These are phyloP conservation scores for Pseudogymnoascus sp. DNA, from an alignment of 2,329 filamentous ascomycete species.

Conservation along the genomic window DNA sequence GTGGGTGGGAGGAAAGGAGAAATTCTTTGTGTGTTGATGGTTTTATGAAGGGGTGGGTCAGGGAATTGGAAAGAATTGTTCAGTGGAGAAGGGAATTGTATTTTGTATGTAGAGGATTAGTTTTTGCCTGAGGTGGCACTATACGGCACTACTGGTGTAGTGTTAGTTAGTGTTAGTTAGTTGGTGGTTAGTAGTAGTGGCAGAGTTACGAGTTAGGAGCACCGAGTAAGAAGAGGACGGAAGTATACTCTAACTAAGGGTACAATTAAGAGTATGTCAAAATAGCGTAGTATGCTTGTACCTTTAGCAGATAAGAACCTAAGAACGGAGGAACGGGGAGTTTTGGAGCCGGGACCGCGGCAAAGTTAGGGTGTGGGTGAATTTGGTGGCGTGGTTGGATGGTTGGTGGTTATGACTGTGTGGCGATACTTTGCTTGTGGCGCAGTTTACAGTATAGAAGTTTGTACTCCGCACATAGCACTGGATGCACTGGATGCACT, in stretches of 20 bases:
- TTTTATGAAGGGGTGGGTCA: conserved; percentile 3
- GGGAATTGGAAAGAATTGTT: conserved; percentile 7
- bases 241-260: neutral
- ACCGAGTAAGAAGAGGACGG: neutral
- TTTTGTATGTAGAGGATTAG: conserved; percentile 1
- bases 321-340: neutral
- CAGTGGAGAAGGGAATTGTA: conserved; percentile 7
- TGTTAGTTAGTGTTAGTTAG: neutral
- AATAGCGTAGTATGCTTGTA: neutral
- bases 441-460: neutral
- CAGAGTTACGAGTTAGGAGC: neutral
- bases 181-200: neutral
- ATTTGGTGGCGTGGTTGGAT: neutral
- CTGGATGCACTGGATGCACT: neutral
- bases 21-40: conserved; percentile 1
- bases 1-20: neutral
- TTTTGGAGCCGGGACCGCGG: neutral
- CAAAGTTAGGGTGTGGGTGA: conserved; percentile 1
- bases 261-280: neutral
- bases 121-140: conserved; percentile 8
- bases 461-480: neutral
- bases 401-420: neutral
- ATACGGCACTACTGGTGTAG: neutral
- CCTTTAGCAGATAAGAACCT: neutral
- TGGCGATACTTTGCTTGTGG: neutral